Evolutionary conservation across 139 green algal species (phyloP).

Genomic region (Chlamydomonas schloesseri): DNA sequence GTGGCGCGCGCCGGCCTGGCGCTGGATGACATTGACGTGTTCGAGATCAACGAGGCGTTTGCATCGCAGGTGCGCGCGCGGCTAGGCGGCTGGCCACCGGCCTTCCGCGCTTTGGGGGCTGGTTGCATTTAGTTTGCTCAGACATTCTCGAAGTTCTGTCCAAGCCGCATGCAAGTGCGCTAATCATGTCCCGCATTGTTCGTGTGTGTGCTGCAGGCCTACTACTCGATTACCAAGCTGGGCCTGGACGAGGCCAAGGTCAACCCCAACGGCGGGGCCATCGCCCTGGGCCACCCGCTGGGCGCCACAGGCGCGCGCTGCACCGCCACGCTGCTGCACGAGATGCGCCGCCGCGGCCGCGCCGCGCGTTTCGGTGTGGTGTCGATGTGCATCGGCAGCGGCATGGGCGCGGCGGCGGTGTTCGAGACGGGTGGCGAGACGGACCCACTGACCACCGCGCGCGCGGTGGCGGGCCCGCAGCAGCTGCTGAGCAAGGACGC

Average conservation of each 20-base stretch:
- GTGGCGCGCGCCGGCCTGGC: constrained; percentile 80
- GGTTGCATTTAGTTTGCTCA: no score
- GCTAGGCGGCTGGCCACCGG: no score
- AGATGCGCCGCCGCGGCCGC: constrained; percentile 91
- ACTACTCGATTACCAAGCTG: constrained; percentile 89
- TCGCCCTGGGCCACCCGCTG: constrained; percentile 97
- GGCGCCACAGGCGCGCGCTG: constrained; percentile 88
- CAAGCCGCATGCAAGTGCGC: no score
- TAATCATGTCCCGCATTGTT: no score
- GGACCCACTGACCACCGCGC: constrained; percentile 16
- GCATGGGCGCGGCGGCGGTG: constrained; percentile 94
- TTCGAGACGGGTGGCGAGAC: constrained; percentile 80
- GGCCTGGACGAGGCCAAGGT: constrained; percentile 90
- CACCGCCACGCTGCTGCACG: constrained; percentile 95
- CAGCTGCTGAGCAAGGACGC: constrained; percentile 43
- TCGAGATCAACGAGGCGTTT: constrained; percentile 99
- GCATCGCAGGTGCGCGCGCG: constrained; percentile 75
- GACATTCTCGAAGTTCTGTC: no score
- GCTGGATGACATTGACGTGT: constrained; percentile 97
- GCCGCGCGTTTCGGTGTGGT: constrained; percentile 94
- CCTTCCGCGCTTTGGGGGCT: no score
- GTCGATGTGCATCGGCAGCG: constrained; percentile 98
- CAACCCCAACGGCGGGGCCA: constrained; percentile 98
- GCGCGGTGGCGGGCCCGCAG: background rate
- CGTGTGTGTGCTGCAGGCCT: constrained; percentile 84